These are phyloP conservation scores for Achaetomium macrosporum DNA, from an alignment of 2,329 filamentous ascomycete genomes.

Conservation along the genomic window DNA sequence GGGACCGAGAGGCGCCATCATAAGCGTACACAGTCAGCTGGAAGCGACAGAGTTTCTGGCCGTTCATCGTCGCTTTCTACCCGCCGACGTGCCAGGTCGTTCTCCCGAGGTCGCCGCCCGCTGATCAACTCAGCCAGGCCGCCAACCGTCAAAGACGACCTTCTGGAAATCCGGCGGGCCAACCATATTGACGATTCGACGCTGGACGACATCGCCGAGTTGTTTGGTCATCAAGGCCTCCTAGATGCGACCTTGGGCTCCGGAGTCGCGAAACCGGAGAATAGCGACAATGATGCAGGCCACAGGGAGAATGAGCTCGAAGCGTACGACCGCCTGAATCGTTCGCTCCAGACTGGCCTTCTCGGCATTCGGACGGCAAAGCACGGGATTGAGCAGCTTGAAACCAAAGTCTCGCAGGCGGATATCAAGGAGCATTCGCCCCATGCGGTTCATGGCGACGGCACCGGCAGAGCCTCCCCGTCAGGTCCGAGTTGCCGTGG, in stretches of 20 bases:
- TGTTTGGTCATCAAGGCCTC: constrained; percentile 34
- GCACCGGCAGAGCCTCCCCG: not conserved
- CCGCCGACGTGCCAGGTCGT: constrained; percentile 25
- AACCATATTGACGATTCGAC: constrained; percentile 56
- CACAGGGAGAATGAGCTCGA: constrained; percentile 38
- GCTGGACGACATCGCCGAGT: constrained; percentile 51
- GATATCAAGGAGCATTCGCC: constrained; percentile 23
- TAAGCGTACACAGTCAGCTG: constrained; percentile 18
- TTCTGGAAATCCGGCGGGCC: constrained; percentile 45
- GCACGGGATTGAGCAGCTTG: constrained; percentile 53
- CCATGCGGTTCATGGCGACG: not conserved
- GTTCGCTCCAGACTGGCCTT: constrained; percentile 46
- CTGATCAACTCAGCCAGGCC: constrained; percentile 49
- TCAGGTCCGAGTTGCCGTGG: constrained; percentile 18
- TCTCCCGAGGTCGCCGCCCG: constrained; percentile 39
- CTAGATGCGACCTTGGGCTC: constrained; percentile 12
- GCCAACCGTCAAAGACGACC: constrained; percentile 50
- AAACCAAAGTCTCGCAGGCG: constrained; percentile 43
- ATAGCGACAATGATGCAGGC: constrained; percentile 13
- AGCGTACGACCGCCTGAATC: constrained; percentile 45
- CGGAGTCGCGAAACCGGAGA: constrained; percentile 13
- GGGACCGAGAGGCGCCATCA: constrained; percentile 8
- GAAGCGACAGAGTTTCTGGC: constrained; percentile 13
- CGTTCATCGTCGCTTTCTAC: constrained; percentile 19
- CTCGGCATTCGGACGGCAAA: constrained; percentile 49